Evolutionary conservation across 2,329 filamentous ascomycete species (phyloP), one percentile per base, ranked within the genome.

Genomic region (Colletotrichum noveboracense): DNA sequence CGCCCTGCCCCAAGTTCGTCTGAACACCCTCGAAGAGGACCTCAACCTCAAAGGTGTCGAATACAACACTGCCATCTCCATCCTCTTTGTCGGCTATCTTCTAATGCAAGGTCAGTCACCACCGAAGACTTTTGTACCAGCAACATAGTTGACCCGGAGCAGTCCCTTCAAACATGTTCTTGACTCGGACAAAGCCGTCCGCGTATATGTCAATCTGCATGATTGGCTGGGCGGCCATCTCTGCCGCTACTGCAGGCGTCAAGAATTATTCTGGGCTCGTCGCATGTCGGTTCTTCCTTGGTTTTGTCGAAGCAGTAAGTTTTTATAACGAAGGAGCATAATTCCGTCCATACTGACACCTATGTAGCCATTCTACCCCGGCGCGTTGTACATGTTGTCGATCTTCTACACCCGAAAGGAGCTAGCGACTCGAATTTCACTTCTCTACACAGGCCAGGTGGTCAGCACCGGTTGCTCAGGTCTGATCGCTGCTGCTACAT

Each of bases 131-230:
- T 1, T 36, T 36, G 34, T 10, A 26, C 55, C 56, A 12, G 21
- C 12, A 0, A 21, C 7, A 8, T 10, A n/a, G 32, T 8, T 72
- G 14, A 61, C 36, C n/a, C 3, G 6, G 2, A 36, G 6, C 18
- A 75, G 68, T 85, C 13, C 83, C 83, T 2, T 83, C 85, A 66
- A 87, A 87, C 78, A 87, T 88, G 85, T 79, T 88, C 58, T 80
- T 88, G 73, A 86, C 85, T 4, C 83, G 85, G 10, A 81, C 86
- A 8, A 82, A 80, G 38, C 86, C 85, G 3, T 84, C 82, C 13
- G 82, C 84, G 5, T 88, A 87, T 77, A 85, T 87, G 81, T 82
- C 82, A 12, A 75, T 79, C 2, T 85, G 84, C 78, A 87, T 87
- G 84, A 67, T 86, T 7, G 77, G 86, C 26, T 87, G 86, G 86